These are phyloP conservation scores for Vitis rotundifolia DNA, from an alignment of 164 flowering plant species.

Conservation along the genomic window DNA sequence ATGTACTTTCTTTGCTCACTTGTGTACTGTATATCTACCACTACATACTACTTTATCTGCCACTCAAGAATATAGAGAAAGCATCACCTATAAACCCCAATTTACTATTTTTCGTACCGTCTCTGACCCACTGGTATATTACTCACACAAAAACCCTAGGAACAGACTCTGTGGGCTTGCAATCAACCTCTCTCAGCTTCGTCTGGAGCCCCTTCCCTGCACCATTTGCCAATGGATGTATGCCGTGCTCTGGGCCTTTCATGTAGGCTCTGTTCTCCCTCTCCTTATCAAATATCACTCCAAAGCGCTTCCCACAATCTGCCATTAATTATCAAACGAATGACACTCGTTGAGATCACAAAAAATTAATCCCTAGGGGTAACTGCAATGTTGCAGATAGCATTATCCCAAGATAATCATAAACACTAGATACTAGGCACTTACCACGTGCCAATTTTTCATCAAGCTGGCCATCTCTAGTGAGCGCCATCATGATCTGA, in stretches of 20 bases:
- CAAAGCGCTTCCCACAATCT: constrained; percentile 58
- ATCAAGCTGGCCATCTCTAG: constrained; percentile 75
- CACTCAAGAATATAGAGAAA: too few species aligned
- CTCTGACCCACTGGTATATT: too few species aligned
- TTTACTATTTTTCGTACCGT: too few species aligned
- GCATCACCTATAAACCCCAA: too few species aligned
- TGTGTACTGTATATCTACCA: too few species aligned
- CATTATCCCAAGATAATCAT: background rate
- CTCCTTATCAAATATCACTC: constrained; percentile 47
- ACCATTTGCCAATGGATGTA: constrained; percentile 80
- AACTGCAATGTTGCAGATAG: too few species aligned
- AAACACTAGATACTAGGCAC: background rate
- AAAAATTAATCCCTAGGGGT: too few species aligned
- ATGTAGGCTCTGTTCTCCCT: constrained; percentile 68
- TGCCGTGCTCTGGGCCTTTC: constrained; percentile 69
- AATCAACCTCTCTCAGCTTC: constrained; percentile 58
- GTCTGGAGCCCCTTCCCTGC: constrained; percentile 63
- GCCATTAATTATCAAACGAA: constrained; percentile 1
- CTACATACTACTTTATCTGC: too few species aligned
- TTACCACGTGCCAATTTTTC: constrained; percentile 42
- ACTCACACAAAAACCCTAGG: constrained; percentile 54
- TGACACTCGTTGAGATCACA: too few species aligned
- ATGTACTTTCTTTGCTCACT: too few species aligned
- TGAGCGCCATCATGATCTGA: constrained; percentile 75
- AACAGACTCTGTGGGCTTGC: constrained; percentile 34